Evolutionary conservation across 2,329 filamentous ascomycete species (phyloP).

Genomic region (Neocucurbitaria cava): DNA sequence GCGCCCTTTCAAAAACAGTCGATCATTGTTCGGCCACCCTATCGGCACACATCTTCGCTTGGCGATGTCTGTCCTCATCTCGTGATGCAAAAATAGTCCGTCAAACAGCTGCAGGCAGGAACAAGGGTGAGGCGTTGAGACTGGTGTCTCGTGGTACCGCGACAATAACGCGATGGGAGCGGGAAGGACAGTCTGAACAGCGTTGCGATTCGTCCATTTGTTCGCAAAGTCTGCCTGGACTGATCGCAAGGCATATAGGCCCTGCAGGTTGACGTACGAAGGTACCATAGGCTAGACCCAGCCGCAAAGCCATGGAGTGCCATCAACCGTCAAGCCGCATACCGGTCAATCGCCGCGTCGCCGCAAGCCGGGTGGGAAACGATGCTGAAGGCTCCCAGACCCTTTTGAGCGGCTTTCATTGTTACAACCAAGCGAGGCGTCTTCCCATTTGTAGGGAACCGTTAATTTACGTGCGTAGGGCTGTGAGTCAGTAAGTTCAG

Average conservation of each 20-base stretch:
- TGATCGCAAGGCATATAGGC: conserved; percentile 23
- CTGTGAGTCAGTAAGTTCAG: conserved; percentile 40
- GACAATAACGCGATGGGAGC: conserved; percentile 2
- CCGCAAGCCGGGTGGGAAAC: conserved; percentile 16
- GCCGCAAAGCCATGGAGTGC: conserved; percentile 29
- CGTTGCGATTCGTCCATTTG: background rate
- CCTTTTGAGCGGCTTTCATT: conserved; percentile 12
- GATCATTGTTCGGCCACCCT: conserved; percentile 22
- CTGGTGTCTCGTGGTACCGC: conserved; percentile 18
- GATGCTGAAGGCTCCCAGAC: conserved; percentile 22
- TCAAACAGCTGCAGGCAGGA: conserved; percentile 21
- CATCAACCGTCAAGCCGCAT: conserved; percentile 26
- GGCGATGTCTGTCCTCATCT: conserved; percentile 35
- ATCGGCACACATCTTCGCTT: conserved; percentile 28
- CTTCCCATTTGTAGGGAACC: conserved; percentile 27
- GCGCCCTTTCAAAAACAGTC: conserved; percentile 20
- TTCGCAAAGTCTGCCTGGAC: conserved; percentile 34
- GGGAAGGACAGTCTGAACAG: background rate
- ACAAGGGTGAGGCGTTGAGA: conserved; percentile 25
- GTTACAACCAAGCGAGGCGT: conserved; percentile 12
- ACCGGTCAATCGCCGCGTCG: conserved; percentile 34
- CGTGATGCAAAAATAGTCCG: conserved; percentile 37
- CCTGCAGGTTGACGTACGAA: conserved; percentile 30
- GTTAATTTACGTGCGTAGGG: conserved; percentile 28
- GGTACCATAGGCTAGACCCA: too few species aligned